phyloP scores from a whole-genome alignment of 805 yeast genomes.

The Yarrowia sp. region DNA sequence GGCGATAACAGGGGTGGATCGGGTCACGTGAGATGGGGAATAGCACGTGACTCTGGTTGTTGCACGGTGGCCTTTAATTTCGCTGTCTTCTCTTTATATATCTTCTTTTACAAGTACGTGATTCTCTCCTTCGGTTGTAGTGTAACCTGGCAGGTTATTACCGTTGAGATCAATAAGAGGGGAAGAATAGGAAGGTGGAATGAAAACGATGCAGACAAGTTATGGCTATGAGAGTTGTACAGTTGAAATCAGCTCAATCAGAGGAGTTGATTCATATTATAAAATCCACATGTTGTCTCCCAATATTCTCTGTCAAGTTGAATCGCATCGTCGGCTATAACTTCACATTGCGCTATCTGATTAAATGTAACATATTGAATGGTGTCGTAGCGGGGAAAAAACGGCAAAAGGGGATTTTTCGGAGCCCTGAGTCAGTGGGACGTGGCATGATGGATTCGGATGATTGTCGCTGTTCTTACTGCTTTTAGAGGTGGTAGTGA shows the following conservation, averaged over 20 bases:
- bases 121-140: neutral
- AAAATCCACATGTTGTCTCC: neutral
- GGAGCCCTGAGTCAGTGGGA: no score
- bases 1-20: neutral
- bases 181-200: neutral
- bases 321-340: neutral
- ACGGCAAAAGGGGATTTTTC: no score
- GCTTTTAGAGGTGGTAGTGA: no score
- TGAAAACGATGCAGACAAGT: neutral
- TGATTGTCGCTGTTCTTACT: no score
- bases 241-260: neutral
- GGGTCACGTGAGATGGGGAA: neutral
- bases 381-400: neutral
- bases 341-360: neutral
- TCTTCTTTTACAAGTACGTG: neutral
- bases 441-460: neutral
- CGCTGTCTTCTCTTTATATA: neutral
- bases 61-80: no score
- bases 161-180: constrained; percentile 13
- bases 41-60: no score
- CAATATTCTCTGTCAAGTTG: neutral
- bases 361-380: neutral
- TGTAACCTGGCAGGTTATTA: neutral
- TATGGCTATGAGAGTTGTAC: neutral
- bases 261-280: neutral